These are phyloP conservation scores for Pleurotus citrinopileatus DNA, from an alignment of 768 basidiomycete species.

Conservation along the genomic window DNA sequence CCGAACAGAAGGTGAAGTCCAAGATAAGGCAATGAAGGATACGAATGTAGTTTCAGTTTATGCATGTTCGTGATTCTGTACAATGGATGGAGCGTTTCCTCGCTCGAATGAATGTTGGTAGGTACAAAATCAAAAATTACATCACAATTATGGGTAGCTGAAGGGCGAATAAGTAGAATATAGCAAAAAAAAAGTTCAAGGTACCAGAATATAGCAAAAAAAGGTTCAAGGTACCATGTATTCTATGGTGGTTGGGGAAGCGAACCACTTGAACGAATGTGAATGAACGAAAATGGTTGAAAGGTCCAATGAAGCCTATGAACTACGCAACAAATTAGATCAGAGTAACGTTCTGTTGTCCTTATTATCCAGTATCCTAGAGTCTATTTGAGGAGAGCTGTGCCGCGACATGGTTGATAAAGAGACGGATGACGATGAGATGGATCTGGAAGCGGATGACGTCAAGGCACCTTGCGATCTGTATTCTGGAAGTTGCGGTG, in stretches of 20 bases:
- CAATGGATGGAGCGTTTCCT: too few species aligned
- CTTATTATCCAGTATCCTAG: slow-evolving; percentile 4
- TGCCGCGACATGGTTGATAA: slow-evolving; percentile 5
- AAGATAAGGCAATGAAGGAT: too few species aligned
- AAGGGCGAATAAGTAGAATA: too few species aligned
- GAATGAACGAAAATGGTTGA: neutral
- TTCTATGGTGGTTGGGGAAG: too few species aligned
- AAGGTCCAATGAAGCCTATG: neutral
- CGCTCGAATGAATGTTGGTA: too few species aligned
- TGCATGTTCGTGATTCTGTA: too few species aligned
- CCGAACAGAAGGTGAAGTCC: too few species aligned
- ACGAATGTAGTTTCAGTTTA: too few species aligned
- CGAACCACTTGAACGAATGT: neutral
- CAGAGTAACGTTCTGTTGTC: neutral
- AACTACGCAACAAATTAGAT: neutral
- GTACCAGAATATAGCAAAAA: neutral
- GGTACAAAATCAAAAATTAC: too few species aligned
- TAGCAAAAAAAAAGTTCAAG: too few species aligned
- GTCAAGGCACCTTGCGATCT: neutral
- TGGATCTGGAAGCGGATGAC: neutral
- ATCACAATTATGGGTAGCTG: neutral
- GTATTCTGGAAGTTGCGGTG: neutral
- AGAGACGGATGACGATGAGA: slow-evolving; percentile 4
- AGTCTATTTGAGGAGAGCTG: neutral
- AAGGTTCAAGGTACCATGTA: neutral